Conservation (phyloP, 129 eudicot genomes). For the Flaveria brownii region DNA sequence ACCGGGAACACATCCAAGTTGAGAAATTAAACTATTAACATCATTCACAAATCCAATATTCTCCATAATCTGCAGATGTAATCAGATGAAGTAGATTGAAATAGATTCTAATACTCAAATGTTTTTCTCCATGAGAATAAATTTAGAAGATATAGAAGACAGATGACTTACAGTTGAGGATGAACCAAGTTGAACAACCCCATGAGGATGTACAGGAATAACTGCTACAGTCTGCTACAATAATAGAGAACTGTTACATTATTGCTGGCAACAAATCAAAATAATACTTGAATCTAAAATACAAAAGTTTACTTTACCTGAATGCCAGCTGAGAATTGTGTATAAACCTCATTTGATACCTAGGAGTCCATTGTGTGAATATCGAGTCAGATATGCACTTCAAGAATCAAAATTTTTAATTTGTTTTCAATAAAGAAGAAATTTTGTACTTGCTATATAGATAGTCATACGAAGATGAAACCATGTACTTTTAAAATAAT, state of each 20-base stretch:
- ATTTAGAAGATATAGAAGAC: not conserved
- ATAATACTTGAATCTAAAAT: conserved; percentile 1
- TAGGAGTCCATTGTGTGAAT: conserved; percentile 28
- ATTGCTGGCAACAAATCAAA: conserved; percentile 9
- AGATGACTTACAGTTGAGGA: conserved; percentile 56
- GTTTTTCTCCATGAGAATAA: not conserved
- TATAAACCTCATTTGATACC: conserved; percentile 69
- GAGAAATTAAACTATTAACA: conserved; percentile 69
- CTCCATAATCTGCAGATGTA: conserved; percentile 71
- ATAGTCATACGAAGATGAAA: not conserved
- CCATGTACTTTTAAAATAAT: not conserved
- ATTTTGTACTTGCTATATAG: not conserved
- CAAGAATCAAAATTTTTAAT: not conserved
- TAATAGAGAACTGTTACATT: conserved; percentile 8
- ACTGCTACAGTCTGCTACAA: conserved; percentile 79
- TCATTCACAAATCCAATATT: conserved; percentile 68
- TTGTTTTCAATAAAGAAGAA: not conserved
- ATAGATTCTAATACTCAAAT: not conserved
- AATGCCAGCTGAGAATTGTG: conserved; percentile 83
- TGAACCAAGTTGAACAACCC: conserved; percentile 95
- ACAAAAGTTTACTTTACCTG: conserved; percentile 47
- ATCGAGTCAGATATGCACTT: conserved; percentile 21
- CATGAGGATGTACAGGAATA: conserved; percentile 85
- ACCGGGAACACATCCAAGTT: conserved; percentile 78
- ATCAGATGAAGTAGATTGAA: conserved; percentile 6